phyloP scores from a whole-genome alignment of 768 basidiomycete genomes.

The Hebeloma cylindrosporum region DNA sequence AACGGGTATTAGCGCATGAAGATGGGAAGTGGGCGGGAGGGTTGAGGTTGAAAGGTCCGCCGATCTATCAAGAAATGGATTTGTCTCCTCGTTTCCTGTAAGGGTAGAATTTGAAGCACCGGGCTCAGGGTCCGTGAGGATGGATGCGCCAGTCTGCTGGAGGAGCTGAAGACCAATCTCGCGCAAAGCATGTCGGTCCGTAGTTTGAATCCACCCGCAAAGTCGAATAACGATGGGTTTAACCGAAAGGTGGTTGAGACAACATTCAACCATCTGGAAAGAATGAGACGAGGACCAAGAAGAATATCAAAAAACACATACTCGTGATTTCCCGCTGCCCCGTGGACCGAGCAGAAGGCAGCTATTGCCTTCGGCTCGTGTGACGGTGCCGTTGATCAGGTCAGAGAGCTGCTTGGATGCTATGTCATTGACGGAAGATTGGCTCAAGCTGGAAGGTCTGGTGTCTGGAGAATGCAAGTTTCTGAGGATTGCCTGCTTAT shows the following conservation, averaged over 20 bases:
- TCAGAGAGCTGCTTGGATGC: conserved; percentile 60
- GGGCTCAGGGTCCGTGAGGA: conserved; percentile 43
- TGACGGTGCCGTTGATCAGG: conserved; percentile 71
- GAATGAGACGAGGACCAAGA: neutral
- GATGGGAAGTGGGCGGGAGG: conserved; percentile 65
- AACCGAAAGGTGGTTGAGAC: conserved; percentile 44
- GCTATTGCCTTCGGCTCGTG: conserved; percentile 89
- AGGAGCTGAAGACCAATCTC: conserved; percentile 87
- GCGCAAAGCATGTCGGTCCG: conserved; percentile 86
- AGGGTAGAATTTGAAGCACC: conserved; percentile 26
- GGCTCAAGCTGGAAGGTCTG: conserved; percentile 2
- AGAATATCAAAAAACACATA: conserved; percentile 32
- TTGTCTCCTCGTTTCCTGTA: conserved; percentile 39
- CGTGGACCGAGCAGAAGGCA: conserved; percentile 84
- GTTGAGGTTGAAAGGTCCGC: conserved; percentile 25
- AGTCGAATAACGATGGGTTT: conserved; percentile 76
- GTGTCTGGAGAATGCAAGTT: conserved; percentile 36
- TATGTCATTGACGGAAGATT: conserved; percentile 38
- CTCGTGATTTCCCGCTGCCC: conserved; percentile 84
- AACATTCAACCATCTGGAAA: conserved; percentile 59
- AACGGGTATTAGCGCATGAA: conserved; percentile 71
- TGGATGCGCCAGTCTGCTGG: conserved; percentile 68
- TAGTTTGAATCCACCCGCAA: conserved; percentile 82
- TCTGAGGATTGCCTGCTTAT: conserved; percentile 56
- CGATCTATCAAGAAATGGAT: conserved; percentile 48